Evolutionary conservation across 352 stramenopile species (phyloP).

Genomic region (Phytophthora pinifolia): DNA sequence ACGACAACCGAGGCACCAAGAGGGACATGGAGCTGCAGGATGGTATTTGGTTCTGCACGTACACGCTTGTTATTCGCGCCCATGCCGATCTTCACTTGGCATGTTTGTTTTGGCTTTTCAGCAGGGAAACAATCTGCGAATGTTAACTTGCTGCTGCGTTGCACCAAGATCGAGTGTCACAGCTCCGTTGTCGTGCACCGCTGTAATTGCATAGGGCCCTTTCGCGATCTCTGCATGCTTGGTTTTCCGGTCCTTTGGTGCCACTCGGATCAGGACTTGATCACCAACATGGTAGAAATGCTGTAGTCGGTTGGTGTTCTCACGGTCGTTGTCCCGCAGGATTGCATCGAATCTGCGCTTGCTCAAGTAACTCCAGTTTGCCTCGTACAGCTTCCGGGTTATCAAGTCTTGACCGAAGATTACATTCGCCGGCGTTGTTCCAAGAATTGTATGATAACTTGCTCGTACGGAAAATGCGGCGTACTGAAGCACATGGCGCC

Average conservation of each 20-base stretch:
- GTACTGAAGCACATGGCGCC: conserved; percentile 2
- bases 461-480: not conserved
- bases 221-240: not conserved
- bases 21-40: no score
- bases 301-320: not conserved
- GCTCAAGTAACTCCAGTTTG: conserved; percentile 5
- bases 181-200: conserved; percentile 2
- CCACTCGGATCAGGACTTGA: not conserved
- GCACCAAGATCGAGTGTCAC: conserved; percentile 2
- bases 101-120: not conserved
- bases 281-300: conserved; percentile 4
- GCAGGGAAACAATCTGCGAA: conserved; percentile 3
- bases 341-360: conserved; percentile 6
- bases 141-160: conserved; percentile 1
- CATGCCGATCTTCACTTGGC: not conserved
- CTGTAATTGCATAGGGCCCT: not conserved
- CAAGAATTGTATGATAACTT: conserved; percentile 3
- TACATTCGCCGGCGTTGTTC: conserved; percentile 2
- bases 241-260: not conserved
- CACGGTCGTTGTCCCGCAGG: conserved; percentile 1
- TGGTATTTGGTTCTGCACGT: no score
- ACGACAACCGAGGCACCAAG: no score
- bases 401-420: conserved; percentile 1
- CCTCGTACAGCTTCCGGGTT: conserved; percentile 1
- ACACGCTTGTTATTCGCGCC: not conserved